A percentile compares a stretch with the other conserved stretches of the same genome.
Evolutionary conservation across 140 eudicot genomes (phyloP).

Genomic region (Flaveria floridana): DNA sequence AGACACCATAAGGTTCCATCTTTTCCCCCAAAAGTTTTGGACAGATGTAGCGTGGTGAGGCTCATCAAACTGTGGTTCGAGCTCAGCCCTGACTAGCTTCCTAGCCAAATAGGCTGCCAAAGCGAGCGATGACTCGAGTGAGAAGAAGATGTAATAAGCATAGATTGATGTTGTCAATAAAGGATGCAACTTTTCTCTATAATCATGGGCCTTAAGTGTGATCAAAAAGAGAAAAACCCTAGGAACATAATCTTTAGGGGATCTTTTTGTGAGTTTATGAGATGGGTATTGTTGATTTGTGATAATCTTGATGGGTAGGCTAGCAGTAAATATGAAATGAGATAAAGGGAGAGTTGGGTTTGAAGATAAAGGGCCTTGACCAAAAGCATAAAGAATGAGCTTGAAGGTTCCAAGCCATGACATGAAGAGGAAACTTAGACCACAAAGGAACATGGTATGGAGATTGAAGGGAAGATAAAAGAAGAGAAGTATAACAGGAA

Average conservation of each 20-base stretch:
- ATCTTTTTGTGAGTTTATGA: not conserved
- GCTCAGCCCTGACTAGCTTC: not conserved
- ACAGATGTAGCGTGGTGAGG: not conserved
- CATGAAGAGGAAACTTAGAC: slow-evolving; percentile 5
- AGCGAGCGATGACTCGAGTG: slow-evolving; percentile 2
- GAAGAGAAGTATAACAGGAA: slow-evolving; percentile 15
- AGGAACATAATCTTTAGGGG: slow-evolving; percentile 6
- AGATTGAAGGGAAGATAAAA: slow-evolving; percentile 15
- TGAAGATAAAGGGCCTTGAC: slow-evolving; percentile 19
- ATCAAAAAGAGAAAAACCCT: not conserved
- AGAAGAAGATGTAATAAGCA: slow-evolving; percentile 5
- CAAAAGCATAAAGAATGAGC: slow-evolving; percentile 15
- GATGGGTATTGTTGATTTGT: not conserved
- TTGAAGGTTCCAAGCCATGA: slow-evolving; percentile 18
- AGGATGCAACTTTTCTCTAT: slow-evolving; percentile 13
- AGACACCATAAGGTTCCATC: slow-evolving; percentile 12
- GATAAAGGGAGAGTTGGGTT: not conserved
- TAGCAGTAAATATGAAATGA: slow-evolving; percentile 4
- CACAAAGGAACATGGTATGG: not conserved
- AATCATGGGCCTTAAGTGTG: slow-evolving; percentile 3
- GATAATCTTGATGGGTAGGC: slow-evolving; percentile 11
- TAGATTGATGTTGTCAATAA: slow-evolving; percentile 1
- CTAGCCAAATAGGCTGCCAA: slow-evolving; percentile 6
- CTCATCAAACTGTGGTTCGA: slow-evolving; percentile 10
- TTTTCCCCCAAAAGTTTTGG: slow-evolving; percentile 15